Evolutionary conservation across 306 rosid species (phyloP).

Genomic region (Pachyrhizus erosus): DNA sequence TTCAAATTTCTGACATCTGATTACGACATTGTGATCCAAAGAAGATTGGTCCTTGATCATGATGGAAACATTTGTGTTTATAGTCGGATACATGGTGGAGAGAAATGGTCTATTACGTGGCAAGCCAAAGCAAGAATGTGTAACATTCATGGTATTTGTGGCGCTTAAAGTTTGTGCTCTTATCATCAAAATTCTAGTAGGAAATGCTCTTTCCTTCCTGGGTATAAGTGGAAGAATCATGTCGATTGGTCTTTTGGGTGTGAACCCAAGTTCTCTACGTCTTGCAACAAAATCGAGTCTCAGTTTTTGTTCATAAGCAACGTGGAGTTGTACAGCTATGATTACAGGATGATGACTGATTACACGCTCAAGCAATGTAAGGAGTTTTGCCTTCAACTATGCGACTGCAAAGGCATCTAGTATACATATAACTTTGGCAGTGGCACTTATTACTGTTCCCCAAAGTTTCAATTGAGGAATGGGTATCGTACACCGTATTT

Average conservation of each 20-base stretch:
- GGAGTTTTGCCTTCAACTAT: conserved; percentile 46
- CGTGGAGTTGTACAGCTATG: conserved; percentile 61
- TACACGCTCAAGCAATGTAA: conserved; percentile 47
- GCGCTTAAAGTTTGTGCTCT: conserved; percentile 49
- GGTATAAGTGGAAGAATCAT: conserved; percentile 41
- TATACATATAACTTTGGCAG: background rate
- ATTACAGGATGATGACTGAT: conserved; percentile 38
- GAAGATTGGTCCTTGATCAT: conserved; percentile 55
- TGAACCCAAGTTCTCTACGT: conserved; percentile 39
- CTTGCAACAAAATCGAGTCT: conserved; percentile 43
- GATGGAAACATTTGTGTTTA: conserved; percentile 64
- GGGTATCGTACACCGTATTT: conserved; percentile 47
- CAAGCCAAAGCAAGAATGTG: conserved; percentile 56
- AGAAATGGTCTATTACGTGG: conserved; percentile 57
- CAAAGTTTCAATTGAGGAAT: conserved; percentile 55
- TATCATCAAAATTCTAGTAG: conserved; percentile 24
- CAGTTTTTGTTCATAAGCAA: conserved; percentile 23
- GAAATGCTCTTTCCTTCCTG: conserved; percentile 54
- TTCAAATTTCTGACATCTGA: conserved; percentile 51
- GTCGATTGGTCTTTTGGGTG: conserved; percentile 58
- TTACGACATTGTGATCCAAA: conserved; percentile 44
- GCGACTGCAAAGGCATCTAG: conserved; percentile 56
- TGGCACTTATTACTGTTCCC: conserved; percentile 45
- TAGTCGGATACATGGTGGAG: conserved; percentile 39
- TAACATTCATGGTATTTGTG: conserved; percentile 61